Conservation (phyloP, 75 land plant species). For the Cupressus sempervirens region DNA sequence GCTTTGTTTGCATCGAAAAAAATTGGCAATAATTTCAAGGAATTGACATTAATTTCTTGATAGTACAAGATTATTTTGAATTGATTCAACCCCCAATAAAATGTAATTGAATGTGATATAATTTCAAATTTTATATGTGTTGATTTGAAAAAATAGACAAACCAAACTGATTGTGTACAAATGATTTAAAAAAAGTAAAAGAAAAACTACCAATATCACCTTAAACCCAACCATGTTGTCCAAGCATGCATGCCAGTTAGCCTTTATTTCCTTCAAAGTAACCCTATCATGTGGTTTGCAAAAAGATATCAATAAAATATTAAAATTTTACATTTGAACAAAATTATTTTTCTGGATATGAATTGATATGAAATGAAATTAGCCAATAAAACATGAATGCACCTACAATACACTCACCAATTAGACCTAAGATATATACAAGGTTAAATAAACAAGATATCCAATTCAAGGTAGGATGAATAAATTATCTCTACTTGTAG, state of each 20-base stretch:
- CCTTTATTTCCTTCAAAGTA: constrained; percentile 76
- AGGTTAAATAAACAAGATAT: constrained; percentile 69
- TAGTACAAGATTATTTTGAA: too few species aligned
- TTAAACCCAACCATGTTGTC: constrained; percentile 27
- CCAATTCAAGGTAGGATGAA: constrained; percentile 68
- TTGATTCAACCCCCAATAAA: too few species aligned
- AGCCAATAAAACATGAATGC: background rate
- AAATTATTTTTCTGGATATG: background rate
- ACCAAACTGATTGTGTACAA: too few species aligned
- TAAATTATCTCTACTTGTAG: constrained; percentile 72
- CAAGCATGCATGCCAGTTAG: constrained; percentile 83
- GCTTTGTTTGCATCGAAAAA: constrained; percentile 25
- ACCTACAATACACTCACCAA: constrained; percentile 41
- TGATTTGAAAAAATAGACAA: too few species aligned
- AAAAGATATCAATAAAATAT: constrained; percentile 3
- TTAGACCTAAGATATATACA: constrained; percentile 90
- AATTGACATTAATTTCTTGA: too few species aligned
- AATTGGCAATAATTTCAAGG: background rate
- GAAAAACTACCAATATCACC: background rate
- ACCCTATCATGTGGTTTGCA: constrained; percentile 94
- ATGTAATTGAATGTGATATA: too few species aligned
- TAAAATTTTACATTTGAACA: constrained; percentile 3
- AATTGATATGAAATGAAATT: background rate
- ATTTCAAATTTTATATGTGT: too few species aligned
- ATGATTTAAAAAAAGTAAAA: too few species aligned